Base-by-base conservation (phyloP, 202 grass and related monocot genomes). In the Hordeum pubiflorum region DNA sequence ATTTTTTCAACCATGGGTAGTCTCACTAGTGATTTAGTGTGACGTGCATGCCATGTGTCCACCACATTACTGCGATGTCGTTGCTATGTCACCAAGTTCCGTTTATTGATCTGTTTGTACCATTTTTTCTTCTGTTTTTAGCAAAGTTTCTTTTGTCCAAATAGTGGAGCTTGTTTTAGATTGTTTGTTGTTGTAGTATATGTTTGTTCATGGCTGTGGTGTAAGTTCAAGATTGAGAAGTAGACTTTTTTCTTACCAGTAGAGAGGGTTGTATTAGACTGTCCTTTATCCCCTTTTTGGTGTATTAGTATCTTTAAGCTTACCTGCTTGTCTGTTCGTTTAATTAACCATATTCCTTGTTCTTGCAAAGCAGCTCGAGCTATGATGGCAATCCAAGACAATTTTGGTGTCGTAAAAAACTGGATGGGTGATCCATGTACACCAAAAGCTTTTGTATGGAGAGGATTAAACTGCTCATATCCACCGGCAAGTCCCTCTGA, bases 361-460 rank as follows among this genome's bases (percentile, higher is more conserved):
- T 38, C 24, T 74, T 60, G 29, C 7, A 50, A 48, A 27, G 36
- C 73, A 90, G 90, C 83, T 79, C 63, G n/a, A 75, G 81, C 81
- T n/a, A 85, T 93, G 67, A 82, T 79, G 26, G 65, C 77, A 54
- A 90, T 90, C 40, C 88, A 85, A 60, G 78, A 58, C 26, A 39
- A 15, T 80, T 87, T 82, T 85, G 63, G 55, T 33, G 76, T 90
- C 46, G 82, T 71, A 4, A 85, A 40, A 72, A 87, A 90, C 40
- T 90, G 91, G 91, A 79, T 74, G 63, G 91, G 91, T 18, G 91
- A 93, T 75, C 87, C 87, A 69, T 90, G 91, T 72, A 17, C 85
- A 43, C 90, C 84, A 13, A 90, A 70, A 75, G 20, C 31, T 69
- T 87, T 79, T 75, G 0, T 55, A 58, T 93, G 91, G 87, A 63